These are phyloP conservation scores for Rusavskia elegans DNA, from an alignment of 495 filamentous ascomycete genomes.

Conservation along the genomic window DNA sequence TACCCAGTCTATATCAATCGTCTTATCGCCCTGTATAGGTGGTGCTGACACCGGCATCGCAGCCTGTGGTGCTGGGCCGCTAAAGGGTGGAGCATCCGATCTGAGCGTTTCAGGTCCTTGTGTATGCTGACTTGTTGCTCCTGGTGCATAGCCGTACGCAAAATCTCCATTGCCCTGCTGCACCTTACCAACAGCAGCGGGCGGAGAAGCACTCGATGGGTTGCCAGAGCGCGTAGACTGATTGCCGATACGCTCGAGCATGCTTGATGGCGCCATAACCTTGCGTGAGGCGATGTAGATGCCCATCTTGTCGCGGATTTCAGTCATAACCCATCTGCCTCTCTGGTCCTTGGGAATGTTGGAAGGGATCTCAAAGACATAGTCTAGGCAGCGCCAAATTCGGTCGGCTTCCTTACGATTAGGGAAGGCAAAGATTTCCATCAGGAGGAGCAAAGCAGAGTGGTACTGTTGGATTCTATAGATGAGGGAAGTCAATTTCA, in stretches of 20 bases:
- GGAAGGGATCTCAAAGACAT: slow-evolving; percentile 45
- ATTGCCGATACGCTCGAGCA: neutral
- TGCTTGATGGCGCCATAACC: slow-evolving; percentile 17
- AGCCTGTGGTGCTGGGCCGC: neutral
- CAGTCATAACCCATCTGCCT: slow-evolving; percentile 21
- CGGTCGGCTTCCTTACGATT: slow-evolving; percentile 36
- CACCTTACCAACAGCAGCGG: neutral
- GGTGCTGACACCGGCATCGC: neutral
- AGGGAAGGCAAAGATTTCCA: slow-evolving; percentile 39
- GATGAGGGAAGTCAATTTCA: neutral
- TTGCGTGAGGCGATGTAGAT: slow-evolving; percentile 22
- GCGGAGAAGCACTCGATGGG: neutral
- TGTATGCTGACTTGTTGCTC: neutral
- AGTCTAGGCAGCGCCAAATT: slow-evolving; percentile 57
- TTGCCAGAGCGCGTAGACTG: neutral
- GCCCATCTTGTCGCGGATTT: slow-evolving; percentile 21
- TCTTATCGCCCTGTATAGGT: slow-evolving; percentile 1
- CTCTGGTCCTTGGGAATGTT: slow-evolving; percentile 25
- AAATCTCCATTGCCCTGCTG: neutral
- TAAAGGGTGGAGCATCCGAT: neutral
- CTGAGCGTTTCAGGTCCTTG: neutral
- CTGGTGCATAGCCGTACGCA: neutral
- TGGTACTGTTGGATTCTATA: slow-evolving; percentile 28
- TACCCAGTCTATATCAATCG: slow-evolving; percentile 8
- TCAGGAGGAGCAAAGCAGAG: slow-evolving; percentile 26